Conservation (phyloP, 257 asterid species). For the Plantago elongata region DNA sequence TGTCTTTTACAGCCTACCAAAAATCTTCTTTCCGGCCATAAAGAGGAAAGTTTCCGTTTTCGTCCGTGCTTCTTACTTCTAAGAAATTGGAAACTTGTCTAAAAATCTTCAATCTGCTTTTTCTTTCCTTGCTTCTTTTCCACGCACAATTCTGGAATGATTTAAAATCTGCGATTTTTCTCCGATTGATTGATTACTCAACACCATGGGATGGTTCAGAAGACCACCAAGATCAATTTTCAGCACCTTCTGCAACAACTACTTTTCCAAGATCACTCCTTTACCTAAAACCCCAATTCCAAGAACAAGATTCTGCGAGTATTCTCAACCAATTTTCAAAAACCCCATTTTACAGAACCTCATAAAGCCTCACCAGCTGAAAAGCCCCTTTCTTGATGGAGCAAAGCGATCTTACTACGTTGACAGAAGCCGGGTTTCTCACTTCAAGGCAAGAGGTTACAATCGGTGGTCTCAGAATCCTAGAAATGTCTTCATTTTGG, state of each 20-base stretch:
- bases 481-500: constrained; percentile 28
- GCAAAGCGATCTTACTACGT: constrained; percentile 71
- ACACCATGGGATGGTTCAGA: constrained; percentile 65
- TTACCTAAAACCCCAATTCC: constrained; percentile 7
- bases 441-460: constrained; percentile 72
- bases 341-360: constrained; percentile 33
- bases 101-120: no score
- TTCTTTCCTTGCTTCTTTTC: no score
- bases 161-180: no score
- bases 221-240: constrained; percentile 40
- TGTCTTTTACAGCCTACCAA: no score
- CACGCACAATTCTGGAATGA: no score
- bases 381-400: constrained; percentile 43
- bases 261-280: constrained; percentile 5
- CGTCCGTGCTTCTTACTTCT: no score
- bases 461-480: constrained; percentile 65
- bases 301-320: constrained; percentile 16
- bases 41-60: no score
- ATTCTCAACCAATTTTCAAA: constrained; percentile 36
- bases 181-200: background rate
- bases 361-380: constrained; percentile 21
- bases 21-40: no score
- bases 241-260: constrained; percentile 33
- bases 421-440: constrained; percentile 46
- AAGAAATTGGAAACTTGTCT: no score